Base-by-base conservation (phyloP, 129 eudicot species). In the Lactuca sativa region DNA sequence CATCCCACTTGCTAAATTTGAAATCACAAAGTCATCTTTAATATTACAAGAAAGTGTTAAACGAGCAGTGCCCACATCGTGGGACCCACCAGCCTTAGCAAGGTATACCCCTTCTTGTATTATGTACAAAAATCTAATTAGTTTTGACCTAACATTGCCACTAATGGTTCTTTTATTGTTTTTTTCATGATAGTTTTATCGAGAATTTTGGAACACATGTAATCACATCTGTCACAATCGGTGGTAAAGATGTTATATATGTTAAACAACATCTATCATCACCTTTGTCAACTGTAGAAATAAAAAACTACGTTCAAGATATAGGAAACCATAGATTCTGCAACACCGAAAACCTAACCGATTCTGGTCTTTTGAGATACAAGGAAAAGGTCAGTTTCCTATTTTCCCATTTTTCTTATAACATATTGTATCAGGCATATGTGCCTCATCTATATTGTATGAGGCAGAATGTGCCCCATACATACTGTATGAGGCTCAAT, bases 81-180 rank as follows among this genome's bases (percentile, higher is more conserved):
- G 97, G 97, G 96, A 92, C 62, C 97, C 97, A 64, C 89, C 96
- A 37, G 85, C 95, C 67, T 84, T 92, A 64, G 89, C 97, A 13
- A 86, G 97, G 97, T 86, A 84, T 66, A 49, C 38, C 38, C 58
- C 65, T 12, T 58, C 3, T 57, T 40, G 5, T 59, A 44, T 59
- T 14, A 48, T 0, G 40, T 52, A 11, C 15, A 31, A 13, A 11
- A 57, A 36, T 14, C 17, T 65, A 21, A 8, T n/a, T 16, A 25
- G 7, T 31, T 53, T 65, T 59, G 37, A 30, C 51, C 57, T 66
- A 49, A 55, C 31, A 32, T 63, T 60, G 7, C 58, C 62, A 25
- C 73, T 70, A 17, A 73, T 41, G 6, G 3, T 15, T 30, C 74
- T 52, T 43, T 21, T n/a, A 17, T 0, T 25, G 13, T n/a, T 56